phyloP scores from a whole-genome alignment of 176 grass and related monocot genomes.

The Hordeum vulgare region MorexV3_pseudomolecules_assembly NC_058524.1:236261020-236261519 shows the following conservation, averaged over 20 bases:
- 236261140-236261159: neutral
- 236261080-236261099: neutral
- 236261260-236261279: neutral
- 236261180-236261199: neutral
- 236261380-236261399: slow-evolving; percentile 45
- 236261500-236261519: slow-evolving; percentile 51
- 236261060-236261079: neutral
- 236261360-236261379: slow-evolving; percentile 40
- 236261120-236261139: neutral
- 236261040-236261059: neutral
- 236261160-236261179: neutral
- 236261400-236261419: slow-evolving; percentile 80
- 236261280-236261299: neutral
- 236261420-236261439: slow-evolving; percentile 49
- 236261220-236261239: neutral
- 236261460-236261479: slow-evolving; percentile 34
- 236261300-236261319: slow-evolving; percentile 9
- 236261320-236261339: neutral
- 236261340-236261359: neutral
- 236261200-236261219: neutral
- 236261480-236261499: slow-evolving; percentile 58
- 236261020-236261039: neutral
- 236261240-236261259: neutral
- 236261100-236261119: neutral
- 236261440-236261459: slow-evolving; percentile 32